phyloP scores from a whole-genome alignment of 768 basidiomycete species.

The Hypholoma fasciculare region DNA sequence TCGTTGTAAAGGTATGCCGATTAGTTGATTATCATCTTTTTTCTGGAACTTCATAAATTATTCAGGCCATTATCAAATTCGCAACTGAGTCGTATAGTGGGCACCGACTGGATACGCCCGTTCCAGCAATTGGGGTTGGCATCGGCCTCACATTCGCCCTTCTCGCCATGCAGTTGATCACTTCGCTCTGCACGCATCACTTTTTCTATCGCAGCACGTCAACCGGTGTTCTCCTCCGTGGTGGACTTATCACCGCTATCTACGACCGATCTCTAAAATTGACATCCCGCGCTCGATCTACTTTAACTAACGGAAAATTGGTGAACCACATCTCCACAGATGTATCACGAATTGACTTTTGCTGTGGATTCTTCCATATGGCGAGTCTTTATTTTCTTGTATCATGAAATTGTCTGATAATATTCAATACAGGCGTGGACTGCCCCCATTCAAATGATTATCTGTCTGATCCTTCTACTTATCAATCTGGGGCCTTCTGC shows the following conservation, averaged over 20 bases:
- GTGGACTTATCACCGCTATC: constrained; percentile 85
- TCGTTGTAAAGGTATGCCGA: constrained; percentile 74
- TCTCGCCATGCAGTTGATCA: constrained; percentile 63
- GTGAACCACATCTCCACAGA: constrained; percentile 95
- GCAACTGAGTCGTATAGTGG: constrained; percentile 59
- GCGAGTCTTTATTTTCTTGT: constrained; percentile 19
- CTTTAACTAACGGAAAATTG: constrained; percentile 83
- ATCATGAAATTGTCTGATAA: background rate
- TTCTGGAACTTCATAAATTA: background rate
- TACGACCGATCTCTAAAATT: constrained; percentile 78
- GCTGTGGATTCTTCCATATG: constrained; percentile 79
- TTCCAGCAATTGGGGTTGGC: constrained; percentile 52
- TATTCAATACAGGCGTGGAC: constrained; percentile 52
- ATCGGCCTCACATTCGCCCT: constrained; percentile 77
- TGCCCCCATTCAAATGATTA: constrained; percentile 72
- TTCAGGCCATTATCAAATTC: constrained; percentile 70
- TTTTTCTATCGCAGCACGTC: constrained; percentile 79
- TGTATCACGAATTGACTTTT: constrained; percentile 90
- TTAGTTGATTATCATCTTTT: background rate
- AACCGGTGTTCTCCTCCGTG: constrained; percentile 78
- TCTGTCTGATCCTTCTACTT: constrained; percentile 76
- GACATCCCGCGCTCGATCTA: constrained; percentile 76
- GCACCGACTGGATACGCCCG: constrained; percentile 34
- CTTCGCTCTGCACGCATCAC: constrained; percentile 73
- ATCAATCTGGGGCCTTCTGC: constrained; percentile 70